These are phyloP conservation scores for Phycomyces nitens DNA, from an alignment of 192 early-diverging fungal species.

Conservation along the genomic window DNA sequence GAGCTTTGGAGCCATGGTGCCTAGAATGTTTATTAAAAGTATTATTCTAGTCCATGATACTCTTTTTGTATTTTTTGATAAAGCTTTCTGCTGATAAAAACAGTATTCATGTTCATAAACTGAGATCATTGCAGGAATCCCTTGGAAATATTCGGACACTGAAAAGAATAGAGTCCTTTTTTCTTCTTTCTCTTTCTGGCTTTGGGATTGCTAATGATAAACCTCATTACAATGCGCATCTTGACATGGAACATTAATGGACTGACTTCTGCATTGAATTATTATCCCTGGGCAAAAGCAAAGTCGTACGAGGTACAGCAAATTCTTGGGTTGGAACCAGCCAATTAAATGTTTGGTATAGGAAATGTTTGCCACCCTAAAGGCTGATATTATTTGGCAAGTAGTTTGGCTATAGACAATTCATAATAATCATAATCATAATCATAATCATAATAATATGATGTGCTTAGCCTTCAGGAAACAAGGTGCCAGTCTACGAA, in stretches of 20 bases:
- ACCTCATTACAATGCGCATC: slow-evolving; percentile 43
- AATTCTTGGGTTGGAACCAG: neutral
- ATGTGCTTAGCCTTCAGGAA: slow-evolving; percentile 84
- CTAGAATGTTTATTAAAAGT: no score
- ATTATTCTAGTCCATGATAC: no score
- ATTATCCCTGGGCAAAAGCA: slow-evolving; percentile 49
- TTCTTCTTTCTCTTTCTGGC: no score
- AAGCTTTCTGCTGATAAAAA: no score
- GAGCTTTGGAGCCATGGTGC: no score
- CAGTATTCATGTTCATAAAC: no score
- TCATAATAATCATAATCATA: slow-evolving; percentile 10
- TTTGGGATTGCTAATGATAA: no score
- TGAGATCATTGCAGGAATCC: no score
- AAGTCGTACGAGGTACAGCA: slow-evolving; percentile 43
- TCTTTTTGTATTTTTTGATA: no score
- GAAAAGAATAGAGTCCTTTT: no score
- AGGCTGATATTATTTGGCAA: slow-evolving; percentile 23
- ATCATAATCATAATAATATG: neutral
- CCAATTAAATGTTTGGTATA: slow-evolving; percentile 3
- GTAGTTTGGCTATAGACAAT: neutral
- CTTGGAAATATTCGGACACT: no score
- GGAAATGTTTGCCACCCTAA: slow-evolving; percentile 17
- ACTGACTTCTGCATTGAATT: slow-evolving; percentile 43
- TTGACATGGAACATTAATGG: slow-evolving; percentile 65
- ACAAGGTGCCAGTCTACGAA: slow-evolving; percentile 61